Evolutionary conservation across 2,329 filamentous ascomycete species (phyloP), one percentile per base, ranked within the genome.

Genomic region (Aspergillus pseudoviridinutans): DNA sequence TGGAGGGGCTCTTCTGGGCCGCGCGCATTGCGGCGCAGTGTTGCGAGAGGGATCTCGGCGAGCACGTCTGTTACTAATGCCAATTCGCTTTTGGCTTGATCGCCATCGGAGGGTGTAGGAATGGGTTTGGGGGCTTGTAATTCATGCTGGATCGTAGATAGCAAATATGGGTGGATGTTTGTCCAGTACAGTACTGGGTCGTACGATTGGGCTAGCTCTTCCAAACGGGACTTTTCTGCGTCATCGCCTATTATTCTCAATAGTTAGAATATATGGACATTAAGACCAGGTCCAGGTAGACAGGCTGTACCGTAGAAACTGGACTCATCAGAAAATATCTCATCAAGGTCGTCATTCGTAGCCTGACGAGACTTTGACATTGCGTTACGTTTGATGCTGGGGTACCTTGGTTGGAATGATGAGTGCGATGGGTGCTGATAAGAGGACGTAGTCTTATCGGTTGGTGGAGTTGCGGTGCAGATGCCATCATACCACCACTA

Each of bases 1-100:
- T 83, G 73, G 1, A 89, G 74, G 0, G 82, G 82, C 68, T 92
- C 89, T 1, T 78, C 69, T 88, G 41, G 49, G 20, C 61, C 59
- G 51, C 62, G 64, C 38, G 50, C 53, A 22, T 62, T 62, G n/a
- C 32, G 51, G 10, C 52, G 61, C 50, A 46, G 44, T 41, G 49
- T 61, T 54, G 12, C 14, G 50, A 1, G 53, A 49, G 46, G 41
- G 4, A 29, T 35, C 25, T 47, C 24, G 12, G 10, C 49, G 29
- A 25, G 9, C 42, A 41, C 47, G 53, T 51, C 17, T 46, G 20
- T 50, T 51, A 38, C 49, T 53, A 51, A n/a, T 41, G 44, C 27
- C 44, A 22, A 9, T 49, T 38, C 56, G 51, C 28, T 20, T 58
- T 38, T 38, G 46, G 35, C 42, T 44, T 6, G 25, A 6, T 20